Percentiles rank a stretch among this genome's conserved stretches.
phyloP scores from a whole-genome alignment of 2,329 filamentous ascomycete species.

The Verticillium longisporum region DNA sequence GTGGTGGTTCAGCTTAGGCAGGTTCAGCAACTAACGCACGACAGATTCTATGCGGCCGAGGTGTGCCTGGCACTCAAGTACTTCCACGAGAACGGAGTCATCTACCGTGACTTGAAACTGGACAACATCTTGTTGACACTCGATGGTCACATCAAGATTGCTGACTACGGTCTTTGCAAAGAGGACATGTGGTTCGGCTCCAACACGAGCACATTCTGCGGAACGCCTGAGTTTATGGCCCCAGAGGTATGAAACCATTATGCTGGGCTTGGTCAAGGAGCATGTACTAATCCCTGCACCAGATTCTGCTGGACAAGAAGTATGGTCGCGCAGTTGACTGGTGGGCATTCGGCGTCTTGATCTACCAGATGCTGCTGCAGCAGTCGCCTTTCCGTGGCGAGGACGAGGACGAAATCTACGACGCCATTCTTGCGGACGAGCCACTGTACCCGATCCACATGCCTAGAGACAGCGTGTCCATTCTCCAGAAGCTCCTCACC shows the following conservation, averaged over 20 bases:
- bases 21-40: not conserved
- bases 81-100: conserved; percentile 98
- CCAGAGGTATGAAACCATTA: conserved; percentile 62
- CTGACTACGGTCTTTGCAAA: conserved; percentile 97
- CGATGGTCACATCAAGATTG: conserved; percentile 98
- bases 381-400: conserved; percentile 98
- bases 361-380: conserved; percentile 99
- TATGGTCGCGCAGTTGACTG: conserved; percentile 96
- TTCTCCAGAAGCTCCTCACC: conserved; percentile 93
- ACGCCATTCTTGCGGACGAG: conserved; percentile 95
- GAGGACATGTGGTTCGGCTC: conserved; percentile 99
- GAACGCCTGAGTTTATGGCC: conserved; percentile 99
- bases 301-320: conserved; percentile 97
- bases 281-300: conserved; percentile 19
- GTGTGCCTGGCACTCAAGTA: conserved; percentile 97
- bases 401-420: conserved; percentile 98
- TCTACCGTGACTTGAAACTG: conserved; percentile 95
- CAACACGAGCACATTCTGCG: conserved; percentile 96
- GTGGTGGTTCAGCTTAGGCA: not conserved
- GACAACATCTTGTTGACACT: conserved; percentile 87
- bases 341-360: conserved; percentile 99
- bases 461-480: conserved; percentile 95
- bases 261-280: not conserved
- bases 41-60: conserved; percentile 90
- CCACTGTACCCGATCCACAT: conserved; percentile 98